Conservation (phyloP, 192 early-diverging fungal species). For the Mortierella claussenii region DNA sequence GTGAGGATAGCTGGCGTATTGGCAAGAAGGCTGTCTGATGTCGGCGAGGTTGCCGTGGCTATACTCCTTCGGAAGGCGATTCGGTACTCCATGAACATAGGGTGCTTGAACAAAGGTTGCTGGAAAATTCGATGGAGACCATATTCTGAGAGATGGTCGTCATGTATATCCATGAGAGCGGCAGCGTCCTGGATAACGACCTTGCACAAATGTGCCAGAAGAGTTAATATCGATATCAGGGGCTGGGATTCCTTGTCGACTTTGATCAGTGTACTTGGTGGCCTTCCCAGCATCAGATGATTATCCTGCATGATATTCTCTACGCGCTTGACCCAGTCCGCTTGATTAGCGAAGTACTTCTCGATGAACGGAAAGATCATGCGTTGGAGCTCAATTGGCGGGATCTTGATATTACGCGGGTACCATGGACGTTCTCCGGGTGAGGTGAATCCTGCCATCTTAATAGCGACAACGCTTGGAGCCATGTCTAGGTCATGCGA, state of each 20-base stretch:
- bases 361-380: slow-evolving; percentile 3
- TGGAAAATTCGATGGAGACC: slow-evolving; percentile 9
- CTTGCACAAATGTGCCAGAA: slow-evolving; percentile 30
- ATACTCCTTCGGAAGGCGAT: slow-evolving; percentile 1
- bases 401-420: not conserved
- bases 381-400: not conserved
- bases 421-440: slow-evolving; percentile 3
- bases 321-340: not conserved
- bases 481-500: not conserved
- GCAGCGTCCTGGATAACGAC: slow-evolving; percentile 29
- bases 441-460: not conserved
- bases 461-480: not conserved
- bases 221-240: slow-evolving; percentile 9
- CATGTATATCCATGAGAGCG: slow-evolving; percentile 21
- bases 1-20: slow-evolving; percentile 21
- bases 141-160: slow-evolving; percentile 2
- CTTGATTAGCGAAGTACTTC: not conserved
- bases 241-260: not conserved
- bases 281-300: not conserved
- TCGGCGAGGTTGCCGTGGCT: not conserved
- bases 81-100: slow-evolving; percentile 4
- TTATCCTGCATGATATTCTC: slow-evolving; percentile 4
- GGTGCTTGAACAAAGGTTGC: slow-evolving; percentile 1
- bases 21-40: slow-evolving; percentile 5
- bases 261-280: not conserved